phyloP scores from a whole-genome alignment of 2,329 filamentous ascomycete genomes.

The Dichotomopilus funicola region DNA sequence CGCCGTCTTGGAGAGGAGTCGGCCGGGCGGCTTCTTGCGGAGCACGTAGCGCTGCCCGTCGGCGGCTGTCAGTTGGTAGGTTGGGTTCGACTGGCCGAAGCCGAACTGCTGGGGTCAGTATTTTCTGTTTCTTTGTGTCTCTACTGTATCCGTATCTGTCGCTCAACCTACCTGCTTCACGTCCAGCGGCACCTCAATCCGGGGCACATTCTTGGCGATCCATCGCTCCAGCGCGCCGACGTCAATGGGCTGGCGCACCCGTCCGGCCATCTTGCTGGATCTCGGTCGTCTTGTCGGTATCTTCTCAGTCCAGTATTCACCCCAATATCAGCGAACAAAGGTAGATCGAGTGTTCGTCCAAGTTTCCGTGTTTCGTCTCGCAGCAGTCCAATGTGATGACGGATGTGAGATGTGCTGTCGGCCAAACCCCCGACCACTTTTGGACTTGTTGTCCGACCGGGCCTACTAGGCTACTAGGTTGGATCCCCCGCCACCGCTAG shows the following conservation, averaged over 20 bases:
- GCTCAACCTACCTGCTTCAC: constrained; percentile 68
- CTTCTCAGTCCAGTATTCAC: neutral
- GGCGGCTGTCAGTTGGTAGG: constrained; percentile 78
- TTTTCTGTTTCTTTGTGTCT: neutral
- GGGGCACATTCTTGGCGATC: constrained; percentile 69
- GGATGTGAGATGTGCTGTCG: constrained; percentile 8
- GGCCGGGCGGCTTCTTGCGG: constrained; percentile 96
- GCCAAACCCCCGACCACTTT: neutral
- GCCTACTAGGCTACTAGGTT: no score
- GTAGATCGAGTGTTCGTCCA: no score
- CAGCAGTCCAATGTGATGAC: neutral
- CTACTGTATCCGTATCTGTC: neutral
- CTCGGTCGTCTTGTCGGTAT: neutral
- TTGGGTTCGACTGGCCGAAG: constrained; percentile 96
- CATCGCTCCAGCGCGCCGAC: constrained; percentile 71
- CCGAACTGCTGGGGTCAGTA: constrained; percentile 60
- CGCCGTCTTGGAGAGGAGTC: constrained; percentile 84
- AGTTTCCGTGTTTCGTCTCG: no score
- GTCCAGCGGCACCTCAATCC: constrained; percentile 74
- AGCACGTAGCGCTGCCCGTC: constrained; percentile 72
- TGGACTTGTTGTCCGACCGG: neutral
- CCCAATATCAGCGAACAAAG: no score
- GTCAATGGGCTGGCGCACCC: constrained; percentile 86
- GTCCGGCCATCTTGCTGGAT: constrained; percentile 62
- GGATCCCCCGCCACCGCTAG: constrained; percentile 19